Evolutionary conservation across 345 rosid species (phyloP), one percentile per base, ranked within the genome.

Genomic region (Anastatica hierochuntica): DNA sequence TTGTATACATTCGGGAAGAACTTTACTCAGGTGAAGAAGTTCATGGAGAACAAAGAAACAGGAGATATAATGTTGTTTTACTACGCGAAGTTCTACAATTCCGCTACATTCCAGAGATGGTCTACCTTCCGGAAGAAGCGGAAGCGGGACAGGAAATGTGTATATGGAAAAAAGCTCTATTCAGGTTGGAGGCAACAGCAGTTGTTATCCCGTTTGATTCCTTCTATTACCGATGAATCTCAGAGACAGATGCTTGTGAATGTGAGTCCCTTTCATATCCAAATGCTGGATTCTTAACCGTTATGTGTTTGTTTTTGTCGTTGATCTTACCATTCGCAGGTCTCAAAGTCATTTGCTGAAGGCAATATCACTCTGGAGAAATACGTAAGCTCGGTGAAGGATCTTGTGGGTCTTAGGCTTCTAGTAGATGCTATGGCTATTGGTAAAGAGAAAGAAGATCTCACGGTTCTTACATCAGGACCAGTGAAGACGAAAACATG

Each of bases 171-270:
- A 37, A 86, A 74, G 68, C 71, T 80, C 36, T 81, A 83, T 60
- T 63, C 81, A 15, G 84, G 83, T 42, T 81, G 92, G 92, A 83
- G 88, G 70, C 88, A 74, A 33, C 79, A 83, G 15, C 74, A 77
- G 69, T 60, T 86, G 52, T 49, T 79, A 21, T 69, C 90, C 21
- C 83, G 92, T 58, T 60, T 86, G 75, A 77, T 67, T 62, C 65
- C 74, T 34, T 73, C 56, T 56, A 53, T 77, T n/a, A 63, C 72
- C 0, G 78, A 68, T 51, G 72, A 73, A 39, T 43, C 58, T 49
- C 72, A 76, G 17, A 73, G 26, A 38, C 42, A 60, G 33, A 62
- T 8, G 52, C 63, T 68, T 1, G 58, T 68, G 43, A 43, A 68
- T 62, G 72, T 67, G 31, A 66, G 71, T 59, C 65, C 52, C 38